Conservation (phyloP, 129 eudicot genomes). For the Artemisia argyi region DNA sequence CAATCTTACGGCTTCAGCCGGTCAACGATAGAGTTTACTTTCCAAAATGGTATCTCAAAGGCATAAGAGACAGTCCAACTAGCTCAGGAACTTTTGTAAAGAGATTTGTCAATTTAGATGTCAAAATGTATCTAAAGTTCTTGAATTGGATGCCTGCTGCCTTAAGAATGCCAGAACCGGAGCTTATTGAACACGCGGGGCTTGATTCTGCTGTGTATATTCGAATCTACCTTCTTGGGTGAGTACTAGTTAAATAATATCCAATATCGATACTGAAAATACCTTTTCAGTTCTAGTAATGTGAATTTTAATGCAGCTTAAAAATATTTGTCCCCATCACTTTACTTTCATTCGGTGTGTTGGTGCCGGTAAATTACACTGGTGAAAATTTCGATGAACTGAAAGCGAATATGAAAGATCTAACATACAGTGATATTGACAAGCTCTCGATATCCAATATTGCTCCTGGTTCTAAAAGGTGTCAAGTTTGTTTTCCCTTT, state of each 20-base stretch:
- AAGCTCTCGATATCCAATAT: slow-evolving; percentile 92
- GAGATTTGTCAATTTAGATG: slow-evolving; percentile 78
- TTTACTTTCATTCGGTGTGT: slow-evolving; percentile 70
- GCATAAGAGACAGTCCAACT: slow-evolving; percentile 80
- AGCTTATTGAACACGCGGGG: slow-evolving; percentile 92
- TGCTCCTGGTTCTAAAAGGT: slow-evolving; percentile 79
- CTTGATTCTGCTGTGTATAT: slow-evolving; percentile 95
- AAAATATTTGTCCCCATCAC: slow-evolving; percentile 90
- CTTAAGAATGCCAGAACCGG: slow-evolving; percentile 94
- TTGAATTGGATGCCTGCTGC: slow-evolving; percentile 99
- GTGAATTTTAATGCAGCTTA: slow-evolving; percentile 59
- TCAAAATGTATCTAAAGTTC: slow-evolving; percentile 69
- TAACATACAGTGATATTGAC: slow-evolving; percentile 79
- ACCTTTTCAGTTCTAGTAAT: not conserved
- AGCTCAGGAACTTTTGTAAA: slow-evolving; percentile 59
- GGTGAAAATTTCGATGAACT: slow-evolving; percentile 50
- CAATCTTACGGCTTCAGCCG: slow-evolving; percentile 93
- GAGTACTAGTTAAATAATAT: slow-evolving; percentile 17
- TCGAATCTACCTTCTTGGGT: slow-evolving; percentile 97
- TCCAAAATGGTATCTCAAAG: slow-evolving; percentile 95
- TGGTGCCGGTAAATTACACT: slow-evolving; percentile 91
- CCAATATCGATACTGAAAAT: too few species aligned
- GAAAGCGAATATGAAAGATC: slow-evolving; percentile 41
- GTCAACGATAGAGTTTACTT: slow-evolving; percentile 92
- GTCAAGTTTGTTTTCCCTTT: not conserved